A percentile compares a stretch with the other conserved stretches of the same genome.
phyloP scores from a whole-genome alignment of 306 rosid species.

The Prunus armeniaca region DNA sequence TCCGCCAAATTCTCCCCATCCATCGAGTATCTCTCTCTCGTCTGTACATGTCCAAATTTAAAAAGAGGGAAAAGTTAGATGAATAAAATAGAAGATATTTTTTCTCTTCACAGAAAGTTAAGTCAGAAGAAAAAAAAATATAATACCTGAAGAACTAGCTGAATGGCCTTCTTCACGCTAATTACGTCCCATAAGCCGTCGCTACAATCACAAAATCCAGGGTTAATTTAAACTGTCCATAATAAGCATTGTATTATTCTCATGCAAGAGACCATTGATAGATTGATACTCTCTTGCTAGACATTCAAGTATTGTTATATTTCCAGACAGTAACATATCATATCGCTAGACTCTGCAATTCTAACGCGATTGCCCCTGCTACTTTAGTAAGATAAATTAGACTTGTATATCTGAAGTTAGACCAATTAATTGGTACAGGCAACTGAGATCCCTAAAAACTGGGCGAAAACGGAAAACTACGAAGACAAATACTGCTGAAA shows the following conservation, averaged over 20 bases:
- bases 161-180: conserved; percentile 65
- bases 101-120: not conserved
- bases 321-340: too few species aligned
- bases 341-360: too few species aligned
- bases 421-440: too few species aligned
- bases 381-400: too few species aligned
- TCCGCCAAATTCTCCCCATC: conserved; percentile 61
- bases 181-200: conserved; percentile 98
- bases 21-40: conserved; percentile 47
- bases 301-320: too few species aligned
- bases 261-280: not conserved
- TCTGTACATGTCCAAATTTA: conserved; percentile 36
- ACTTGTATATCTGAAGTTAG: too few species aligned
- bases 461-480: too few species aligned
- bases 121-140: not conserved
- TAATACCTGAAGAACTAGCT: conserved; percentile 75
- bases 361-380: too few species aligned
- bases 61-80: not conserved
- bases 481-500: too few species aligned
- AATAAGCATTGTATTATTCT: not conserved
- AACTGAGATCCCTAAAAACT: too few species aligned
- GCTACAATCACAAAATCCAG: conserved; percentile 45
- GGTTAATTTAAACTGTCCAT: not conserved
- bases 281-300: too few species aligned
- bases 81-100: not conserved